A percentile compares a stretch with the other conserved stretches of the same genome.
These are phyloP conservation scores for Tylopilus plumbeoviolaceoides DNA, from an alignment of 768 basidiomycete genomes.

Conservation along the genomic window DNA sequence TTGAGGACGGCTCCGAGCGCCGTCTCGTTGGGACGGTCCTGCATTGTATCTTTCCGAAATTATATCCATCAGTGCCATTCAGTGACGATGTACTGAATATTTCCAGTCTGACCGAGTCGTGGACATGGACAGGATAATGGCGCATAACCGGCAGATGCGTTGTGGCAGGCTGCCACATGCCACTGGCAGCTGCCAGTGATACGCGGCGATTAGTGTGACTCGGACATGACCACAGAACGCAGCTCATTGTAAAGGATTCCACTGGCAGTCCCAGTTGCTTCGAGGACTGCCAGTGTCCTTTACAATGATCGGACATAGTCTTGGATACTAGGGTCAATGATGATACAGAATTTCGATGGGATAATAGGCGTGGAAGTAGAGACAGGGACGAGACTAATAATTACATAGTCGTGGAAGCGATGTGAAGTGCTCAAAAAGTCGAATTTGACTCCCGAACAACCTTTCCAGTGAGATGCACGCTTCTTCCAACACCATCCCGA, in stretches of 20 bases:
- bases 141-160: too few species aligned
- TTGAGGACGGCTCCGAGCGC: not conserved
- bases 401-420: not conserved
- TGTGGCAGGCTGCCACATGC: too few species aligned
- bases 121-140: too few species aligned
- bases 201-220: not conserved
- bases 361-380: not conserved
- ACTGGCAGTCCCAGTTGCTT: not conserved
- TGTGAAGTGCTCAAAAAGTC: not conserved
- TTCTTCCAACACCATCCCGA: not conserved
- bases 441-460: not conserved
- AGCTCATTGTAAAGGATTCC: not conserved
- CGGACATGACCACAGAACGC: not conserved
- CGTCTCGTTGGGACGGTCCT: not conserved
- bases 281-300: not conserved
- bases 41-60: not conserved
- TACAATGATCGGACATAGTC: not conserved
- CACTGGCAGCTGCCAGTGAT: not conserved
- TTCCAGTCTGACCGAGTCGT: not conserved
- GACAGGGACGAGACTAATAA: not conserved
- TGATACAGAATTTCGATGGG: not conserved
- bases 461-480: conserved; percentile 7
- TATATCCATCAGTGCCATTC: too few species aligned
- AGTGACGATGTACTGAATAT: too few species aligned
- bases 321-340: not conserved